Conservation (phyloP, 2,329 filamentous ascomycete species). For the Macrophomina phaseolina region DNA sequence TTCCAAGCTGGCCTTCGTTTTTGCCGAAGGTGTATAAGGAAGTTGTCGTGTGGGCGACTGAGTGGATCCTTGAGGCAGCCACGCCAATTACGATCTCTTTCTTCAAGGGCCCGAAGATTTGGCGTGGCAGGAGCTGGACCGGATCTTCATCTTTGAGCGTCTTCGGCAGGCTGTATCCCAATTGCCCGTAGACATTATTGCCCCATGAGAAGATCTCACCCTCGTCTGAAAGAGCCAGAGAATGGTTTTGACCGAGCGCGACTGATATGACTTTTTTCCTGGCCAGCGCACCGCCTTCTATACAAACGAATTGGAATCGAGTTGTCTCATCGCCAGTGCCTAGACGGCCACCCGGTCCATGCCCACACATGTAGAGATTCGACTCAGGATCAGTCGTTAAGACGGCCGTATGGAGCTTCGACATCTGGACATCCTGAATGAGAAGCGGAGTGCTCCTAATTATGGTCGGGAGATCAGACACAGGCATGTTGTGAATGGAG, state of each 20-base stretch:
- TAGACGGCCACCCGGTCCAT: conserved; percentile 86
- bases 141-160: conserved; percentile 78
- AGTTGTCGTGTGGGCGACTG: conserved; percentile 80
- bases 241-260: conserved; percentile 89
- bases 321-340: conserved; percentile 91
- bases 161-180: conserved; percentile 80
- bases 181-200: conserved; percentile 80
- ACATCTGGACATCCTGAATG: conserved; percentile 83
- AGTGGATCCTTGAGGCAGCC: conserved; percentile 89
- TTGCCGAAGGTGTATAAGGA: conserved; percentile 94
- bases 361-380: conserved; percentile 91
- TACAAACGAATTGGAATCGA: conserved; percentile 81
- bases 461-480: conserved; percentile 70
- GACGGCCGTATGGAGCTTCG: conserved; percentile 89
- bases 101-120: conserved; percentile 90
- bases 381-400: conserved; percentile 85
- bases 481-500: conserved; percentile 39
- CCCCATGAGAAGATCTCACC: conserved; percentile 98
- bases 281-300: conserved; percentile 74
- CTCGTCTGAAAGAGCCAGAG: conserved; percentile 79
- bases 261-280: conserved; percentile 78
- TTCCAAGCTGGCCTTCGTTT: conserved; percentile 89
- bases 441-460: conserved; percentile 74
- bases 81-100: conserved; percentile 81
- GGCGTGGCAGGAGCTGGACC: conserved; percentile 78